phyloP scores from a whole-genome alignment of 441 rosid genomes.

The Pelargonium fulgidum region DNA sequence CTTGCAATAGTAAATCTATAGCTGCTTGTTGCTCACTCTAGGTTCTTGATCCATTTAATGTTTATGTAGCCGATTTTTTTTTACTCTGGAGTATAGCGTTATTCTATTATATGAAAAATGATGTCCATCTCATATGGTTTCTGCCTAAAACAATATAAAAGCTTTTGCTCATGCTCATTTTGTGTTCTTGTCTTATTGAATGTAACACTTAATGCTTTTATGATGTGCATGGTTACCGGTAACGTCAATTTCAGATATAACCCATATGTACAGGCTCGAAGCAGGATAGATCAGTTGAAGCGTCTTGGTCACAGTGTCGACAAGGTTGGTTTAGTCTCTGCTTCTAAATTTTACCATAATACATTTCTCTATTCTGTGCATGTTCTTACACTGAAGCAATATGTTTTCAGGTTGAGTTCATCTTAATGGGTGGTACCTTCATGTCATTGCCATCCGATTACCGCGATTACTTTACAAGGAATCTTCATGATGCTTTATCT shows the following conservation, averaged over 20 bases:
- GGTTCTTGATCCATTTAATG: not conserved
- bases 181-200: not conserved
- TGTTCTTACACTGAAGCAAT: constrained; percentile 5
- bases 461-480: constrained; percentile 83
- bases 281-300: constrained; percentile 98
- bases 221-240: not conserved
- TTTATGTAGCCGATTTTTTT: not conserved
- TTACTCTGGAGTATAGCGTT: not conserved
- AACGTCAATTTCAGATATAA: constrained; percentile 52
- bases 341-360: not conserved
- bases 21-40: not conserved
- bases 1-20: not conserved
- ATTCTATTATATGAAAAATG: not conserved
- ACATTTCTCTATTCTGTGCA: not conserved
- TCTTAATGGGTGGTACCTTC: constrained; percentile 97
- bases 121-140: not conserved
- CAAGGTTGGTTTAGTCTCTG: constrained; percentile 44
- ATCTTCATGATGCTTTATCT: constrained; percentile 94
- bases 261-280: constrained; percentile 94
- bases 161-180: not conserved
- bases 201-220: not conserved
- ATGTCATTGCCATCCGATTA: constrained; percentile 95
- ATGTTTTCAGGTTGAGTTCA: constrained; percentile 80
- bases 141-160: not conserved
- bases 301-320: constrained; percentile 97